Conservation (phyloP, 371 early-diverging fungal species). For the Lichtheimia corymbifera region DNA sequence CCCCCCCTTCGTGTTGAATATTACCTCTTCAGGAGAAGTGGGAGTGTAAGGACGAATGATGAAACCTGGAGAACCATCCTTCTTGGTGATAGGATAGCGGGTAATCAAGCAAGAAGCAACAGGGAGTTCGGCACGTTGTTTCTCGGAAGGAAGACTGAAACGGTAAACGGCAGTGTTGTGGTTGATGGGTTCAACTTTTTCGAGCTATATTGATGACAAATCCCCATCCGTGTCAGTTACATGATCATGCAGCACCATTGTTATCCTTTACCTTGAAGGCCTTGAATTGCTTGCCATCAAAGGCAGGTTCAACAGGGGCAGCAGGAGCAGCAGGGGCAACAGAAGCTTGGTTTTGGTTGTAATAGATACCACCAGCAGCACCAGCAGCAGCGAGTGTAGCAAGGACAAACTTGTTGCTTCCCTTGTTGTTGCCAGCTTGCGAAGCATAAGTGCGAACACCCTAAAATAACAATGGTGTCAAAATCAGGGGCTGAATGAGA, state of each 20-base stretch:
- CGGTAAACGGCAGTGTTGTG: conserved; percentile 82
- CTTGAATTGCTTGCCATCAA: conserved; percentile 67
- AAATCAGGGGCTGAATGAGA: conserved; percentile 2
- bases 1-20: background rate
- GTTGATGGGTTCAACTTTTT: conserved; percentile 60
- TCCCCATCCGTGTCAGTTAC: background rate
- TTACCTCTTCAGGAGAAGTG: conserved; percentile 65
- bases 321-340: conserved; percentile 25
- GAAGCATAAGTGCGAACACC: conserved; percentile 27
- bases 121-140: conserved; percentile 68
- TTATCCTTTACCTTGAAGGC: conserved; percentile 58
- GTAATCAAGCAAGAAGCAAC: conserved; percentile 84
- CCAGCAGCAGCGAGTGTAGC: conserved; percentile 36
- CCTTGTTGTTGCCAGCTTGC: conserved; percentile 22
- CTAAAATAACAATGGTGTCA: conserved; percentile 1
- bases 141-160: conserved; percentile 73
- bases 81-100: conserved; percentile 62
- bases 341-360: conserved; percentile 32
- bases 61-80: conserved; percentile 61
- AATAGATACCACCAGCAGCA: conserved; percentile 43
- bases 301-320: conserved; percentile 39
- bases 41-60: conserved; percentile 95
- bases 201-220: conserved; percentile 32
- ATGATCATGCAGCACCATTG: background rate
- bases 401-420: conserved; percentile 37